Percentiles rank a stretch among this genome's conserved stretches.
Conservation (phyloP, 192 early-diverging fungal genomes). For the Paraglomus brasilianum region DNA sequence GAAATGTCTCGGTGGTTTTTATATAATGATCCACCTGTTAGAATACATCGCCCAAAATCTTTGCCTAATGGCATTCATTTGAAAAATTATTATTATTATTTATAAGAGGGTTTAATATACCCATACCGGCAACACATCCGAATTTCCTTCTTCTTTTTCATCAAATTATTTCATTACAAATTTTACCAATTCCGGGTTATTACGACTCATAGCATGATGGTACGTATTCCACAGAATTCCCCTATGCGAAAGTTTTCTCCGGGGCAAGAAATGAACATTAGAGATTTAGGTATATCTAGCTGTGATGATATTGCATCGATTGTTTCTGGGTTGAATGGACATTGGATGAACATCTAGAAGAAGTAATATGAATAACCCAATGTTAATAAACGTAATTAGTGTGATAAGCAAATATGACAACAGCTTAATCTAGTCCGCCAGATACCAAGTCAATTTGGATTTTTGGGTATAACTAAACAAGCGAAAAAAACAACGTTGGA, state of each 20-base stretch:
- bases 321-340: conserved; percentile 41
- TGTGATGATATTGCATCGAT: conserved; percentile 44
- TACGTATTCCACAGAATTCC: conserved; percentile 47
- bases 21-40: too few species aligned
- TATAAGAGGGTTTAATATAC: too few species aligned
- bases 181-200: too few species aligned
- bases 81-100: too few species aligned
- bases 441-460: conserved; percentile 47
- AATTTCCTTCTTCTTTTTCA: too few species aligned
- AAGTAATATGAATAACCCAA: neutral
- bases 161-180: too few species aligned
- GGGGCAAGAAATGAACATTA: conserved; percentile 49
- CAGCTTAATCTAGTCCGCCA: neutral
- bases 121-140: too few species aligned
- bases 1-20: too few species aligned
- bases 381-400: conserved; percentile 1
- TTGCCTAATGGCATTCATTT: too few species aligned
- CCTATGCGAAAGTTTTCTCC: conserved; percentile 38
- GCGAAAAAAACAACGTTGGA: neutral
- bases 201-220: conserved; percentile 41
- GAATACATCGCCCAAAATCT: too few species aligned
- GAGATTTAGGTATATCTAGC: conserved; percentile 37
- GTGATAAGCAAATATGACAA: neutral
- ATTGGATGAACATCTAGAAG: conserved; percentile 40
- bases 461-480: conserved; percentile 43